Evolutionary conservation across 129 eudicot species (phyloP).

Genomic region (Artemisia tridentata): DNA sequence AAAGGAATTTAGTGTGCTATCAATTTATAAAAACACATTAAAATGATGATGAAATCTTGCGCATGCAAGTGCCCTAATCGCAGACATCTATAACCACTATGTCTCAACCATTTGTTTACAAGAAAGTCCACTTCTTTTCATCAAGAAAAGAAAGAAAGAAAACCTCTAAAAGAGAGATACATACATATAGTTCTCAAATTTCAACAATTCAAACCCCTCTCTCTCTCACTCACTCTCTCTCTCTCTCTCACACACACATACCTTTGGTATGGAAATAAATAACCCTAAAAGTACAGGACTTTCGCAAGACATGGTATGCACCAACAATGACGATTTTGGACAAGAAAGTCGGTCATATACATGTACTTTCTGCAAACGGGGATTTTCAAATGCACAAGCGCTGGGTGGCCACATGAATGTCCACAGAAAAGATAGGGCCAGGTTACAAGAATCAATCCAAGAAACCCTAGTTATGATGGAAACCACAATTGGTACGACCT

Average conservation of each 20-base stretch:
- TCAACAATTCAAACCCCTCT: constrained; percentile 2
- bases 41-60: constrained; percentile 26
- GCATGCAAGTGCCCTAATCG: constrained; percentile 23
- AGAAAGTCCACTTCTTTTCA: constrained; percentile 19
- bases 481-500: constrained; percentile 5
- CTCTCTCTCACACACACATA: neutral
- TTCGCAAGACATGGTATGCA: constrained; percentile 29
- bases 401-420: constrained; percentile 71
- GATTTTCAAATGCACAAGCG: constrained; percentile 65
- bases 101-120: constrained; percentile 19
- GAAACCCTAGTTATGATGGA: constrained; percentile 25
- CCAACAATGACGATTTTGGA: constrained; percentile 17
- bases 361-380: constrained; percentile 53
- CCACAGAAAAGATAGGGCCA: constrained; percentile 61
- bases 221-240: neutral
- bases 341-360: constrained; percentile 34
- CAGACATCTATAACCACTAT: constrained; percentile 29
- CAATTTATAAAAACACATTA: neutral
- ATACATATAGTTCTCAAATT: constrained; percentile 1
- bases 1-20: neutral
- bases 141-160: neutral
- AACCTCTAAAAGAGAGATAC: neutral
- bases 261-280: constrained; percentile 23
- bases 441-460: constrained; percentile 42
- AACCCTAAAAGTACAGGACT: constrained; percentile 22